phyloP scores from a whole-genome alignment of 495 filamentous ascomycete genomes.

The Lophiotrema nucula region DNA sequence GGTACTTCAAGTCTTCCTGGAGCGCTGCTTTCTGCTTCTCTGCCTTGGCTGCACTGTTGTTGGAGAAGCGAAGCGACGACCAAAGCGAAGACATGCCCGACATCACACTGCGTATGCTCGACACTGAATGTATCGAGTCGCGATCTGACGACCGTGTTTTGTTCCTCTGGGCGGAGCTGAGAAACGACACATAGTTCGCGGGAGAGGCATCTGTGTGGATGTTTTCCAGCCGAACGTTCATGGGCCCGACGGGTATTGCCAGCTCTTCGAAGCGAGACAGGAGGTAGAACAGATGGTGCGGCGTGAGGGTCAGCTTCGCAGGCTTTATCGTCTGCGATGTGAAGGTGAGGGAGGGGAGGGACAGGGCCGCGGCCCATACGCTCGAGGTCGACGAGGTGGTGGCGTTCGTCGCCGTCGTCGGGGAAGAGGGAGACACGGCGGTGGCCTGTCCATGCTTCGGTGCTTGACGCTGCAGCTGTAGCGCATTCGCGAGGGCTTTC shows the following conservation, averaged over 20 bases:
- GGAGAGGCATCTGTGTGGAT: constrained; percentile 82
- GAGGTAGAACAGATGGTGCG: constrained; percentile 95
- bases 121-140: constrained; percentile 90
- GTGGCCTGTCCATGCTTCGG: constrained; percentile 57
- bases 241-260: constrained; percentile 83
- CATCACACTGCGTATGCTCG: constrained; percentile 96
- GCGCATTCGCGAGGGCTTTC: constrained; percentile 92
- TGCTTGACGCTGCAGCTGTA: constrained; percentile 74
- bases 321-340: constrained; percentile 81
- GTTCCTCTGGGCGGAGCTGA: constrained; percentile 72
- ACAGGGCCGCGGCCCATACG: constrained; percentile 75
- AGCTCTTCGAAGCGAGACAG: constrained; percentile 92
- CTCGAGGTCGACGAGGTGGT: constrained; percentile 54
- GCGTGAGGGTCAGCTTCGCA: constrained; percentile 88
- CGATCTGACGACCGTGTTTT: constrained; percentile 76
- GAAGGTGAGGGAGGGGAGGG: constrained; percentile 79
- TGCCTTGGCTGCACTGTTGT: constrained; percentile 70
- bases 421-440: constrained; percentile 42
- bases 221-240: constrained; percentile 94
- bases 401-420: constrained; percentile 50
- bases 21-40: constrained; percentile 84
- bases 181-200: constrained; percentile 94
- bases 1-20: constrained; percentile 84
- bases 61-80: constrained; percentile 79
- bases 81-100: constrained; percentile 89